A percentile compares a stretch with the other conserved stretches of the same genome.
Evolutionary conservation across 2,329 filamentous ascomycete species (phyloP).

Genomic region (Claviceps spartinae): DNA sequence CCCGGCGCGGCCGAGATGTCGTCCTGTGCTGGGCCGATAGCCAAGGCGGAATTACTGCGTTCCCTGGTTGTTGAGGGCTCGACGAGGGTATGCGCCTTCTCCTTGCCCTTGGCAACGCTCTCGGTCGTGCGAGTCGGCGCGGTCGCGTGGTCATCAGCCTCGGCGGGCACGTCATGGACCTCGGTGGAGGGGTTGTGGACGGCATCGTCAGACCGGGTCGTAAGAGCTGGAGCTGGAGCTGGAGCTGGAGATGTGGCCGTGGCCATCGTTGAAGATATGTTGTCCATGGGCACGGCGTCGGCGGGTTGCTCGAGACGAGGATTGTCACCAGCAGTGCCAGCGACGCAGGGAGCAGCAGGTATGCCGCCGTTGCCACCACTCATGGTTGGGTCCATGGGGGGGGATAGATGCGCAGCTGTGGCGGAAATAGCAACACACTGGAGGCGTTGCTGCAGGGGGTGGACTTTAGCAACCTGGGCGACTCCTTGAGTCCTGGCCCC

Average conservation of each 20-base stretch:
- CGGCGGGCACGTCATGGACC: conserved; percentile 6
- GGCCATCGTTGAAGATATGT: conserved; percentile 14
- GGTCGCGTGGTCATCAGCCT: conserved; percentile 3
- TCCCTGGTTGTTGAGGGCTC: conserved; percentile 16
- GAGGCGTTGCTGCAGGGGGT: neutral
- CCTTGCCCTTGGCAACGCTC: conserved; percentile 21
- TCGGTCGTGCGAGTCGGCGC: neutral
- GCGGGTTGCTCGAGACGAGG: conserved; percentile 20
- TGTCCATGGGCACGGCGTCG: conserved; percentile 25
- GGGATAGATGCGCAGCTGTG: conserved; percentile 13
- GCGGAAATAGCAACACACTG: neutral
- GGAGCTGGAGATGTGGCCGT: conserved; percentile 2
- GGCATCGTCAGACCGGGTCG: conserved; percentile 7
- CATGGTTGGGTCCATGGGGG: conserved; percentile 19
- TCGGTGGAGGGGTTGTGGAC: conserved; percentile 8
- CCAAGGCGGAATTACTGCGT: conserved; percentile 23
- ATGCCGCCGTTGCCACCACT: conserved; percentile 15
- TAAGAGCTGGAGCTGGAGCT: conserved; percentile 8
- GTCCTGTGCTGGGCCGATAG: conserved; percentile 30
- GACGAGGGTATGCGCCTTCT: conserved; percentile 13
- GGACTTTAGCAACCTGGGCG: too few relatives aligned
- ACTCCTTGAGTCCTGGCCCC: too few relatives aligned
- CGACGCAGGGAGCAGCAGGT: neutral
- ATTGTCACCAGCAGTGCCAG: conserved; percentile 12
- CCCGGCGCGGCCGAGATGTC: conserved; percentile 23